A percentile compares a stretch with the other conserved stretches of the same genome.
These are phyloP conservation scores for Lentinula detonsa DNA, from an alignment of 768 basidiomycete genomes.

Conservation along the genomic window DNA sequence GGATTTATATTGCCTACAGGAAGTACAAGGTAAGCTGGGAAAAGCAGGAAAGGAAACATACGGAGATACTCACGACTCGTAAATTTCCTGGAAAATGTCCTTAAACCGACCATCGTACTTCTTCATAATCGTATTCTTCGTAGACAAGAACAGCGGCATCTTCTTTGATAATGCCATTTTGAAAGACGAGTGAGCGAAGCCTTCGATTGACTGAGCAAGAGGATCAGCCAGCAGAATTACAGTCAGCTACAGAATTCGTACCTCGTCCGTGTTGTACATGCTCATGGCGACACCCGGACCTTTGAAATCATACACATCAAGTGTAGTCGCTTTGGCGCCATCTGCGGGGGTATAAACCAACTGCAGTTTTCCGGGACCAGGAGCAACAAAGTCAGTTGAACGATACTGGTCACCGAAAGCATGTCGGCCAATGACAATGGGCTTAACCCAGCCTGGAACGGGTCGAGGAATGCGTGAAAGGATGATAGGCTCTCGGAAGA, in stretches of 20 bases:
- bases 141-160: slow-evolving; percentile 91
- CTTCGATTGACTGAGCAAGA: slow-evolving; percentile 66
- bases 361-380: slow-evolving; percentile 91
- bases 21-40: background rate
- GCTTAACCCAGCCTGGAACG: slow-evolving; percentile 94
- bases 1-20: slow-evolving; percentile 55
- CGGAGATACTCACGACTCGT: slow-evolving; percentile 44
- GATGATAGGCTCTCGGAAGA: slow-evolving; percentile 98
- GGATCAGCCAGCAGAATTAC: background rate
- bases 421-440: slow-evolving; percentile 94
- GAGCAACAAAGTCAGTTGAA: slow-evolving; percentile 87
- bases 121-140: slow-evolving; percentile 97
- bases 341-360: slow-evolving; percentile 82
- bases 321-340: slow-evolving; percentile 56
- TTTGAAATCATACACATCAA: slow-evolving; percentile 93
- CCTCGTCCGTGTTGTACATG: slow-evolving; percentile 99
- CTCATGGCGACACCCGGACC: slow-evolving; percentile 89
- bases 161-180: slow-evolving; percentile 88
- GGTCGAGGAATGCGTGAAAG: slow-evolving; percentile 86
- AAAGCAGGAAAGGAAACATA: background rate
- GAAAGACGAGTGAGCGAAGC: slow-evolving; percentile 97
- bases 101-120: slow-evolving; percentile 99
- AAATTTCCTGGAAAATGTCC: slow-evolving; percentile 98
- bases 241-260: slow-evolving; percentile 17
- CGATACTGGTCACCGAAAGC: slow-evolving; percentile 99